phyloP scores from a whole-genome alignment of 768 basidiomycete genomes.

The Terana coerulea region DNA sequence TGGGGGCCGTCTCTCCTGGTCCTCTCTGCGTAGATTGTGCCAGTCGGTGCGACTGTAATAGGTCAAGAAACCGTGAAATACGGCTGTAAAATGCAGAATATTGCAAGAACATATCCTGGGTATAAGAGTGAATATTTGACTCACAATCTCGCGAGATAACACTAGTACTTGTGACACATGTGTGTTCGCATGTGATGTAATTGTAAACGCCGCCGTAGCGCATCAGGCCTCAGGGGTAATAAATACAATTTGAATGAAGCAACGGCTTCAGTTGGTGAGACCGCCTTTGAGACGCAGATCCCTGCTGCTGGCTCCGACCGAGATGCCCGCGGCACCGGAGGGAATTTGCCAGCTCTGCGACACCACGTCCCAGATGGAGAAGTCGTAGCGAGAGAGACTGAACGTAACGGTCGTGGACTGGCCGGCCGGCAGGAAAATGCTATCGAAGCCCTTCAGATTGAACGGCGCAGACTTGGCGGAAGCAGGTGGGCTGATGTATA shows the following conservation, averaged over 20 bases:
- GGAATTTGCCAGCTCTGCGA: conserved; percentile 38
- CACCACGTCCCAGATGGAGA: conserved; percentile 37
- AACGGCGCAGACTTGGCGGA: conserved; percentile 46
- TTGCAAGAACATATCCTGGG: too few species aligned
- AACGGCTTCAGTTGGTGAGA: conserved; percentile 21
- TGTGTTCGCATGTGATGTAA: too few species aligned
- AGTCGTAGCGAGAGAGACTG: conserved; percentile 28
- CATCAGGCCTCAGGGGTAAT: too few species aligned
- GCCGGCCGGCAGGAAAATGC: conserved; percentile 30
- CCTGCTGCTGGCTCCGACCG: conserved; percentile 67
- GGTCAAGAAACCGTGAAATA: too few species aligned
- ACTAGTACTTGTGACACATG: too few species aligned
- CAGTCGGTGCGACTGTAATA: too few species aligned
- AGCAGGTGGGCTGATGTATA: conserved; percentile 49
- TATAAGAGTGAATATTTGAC: too few species aligned
- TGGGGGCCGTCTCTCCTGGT: too few species aligned
- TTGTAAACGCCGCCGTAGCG: too few species aligned
- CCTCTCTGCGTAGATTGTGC: too few species aligned
- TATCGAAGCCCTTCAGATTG: conserved; percentile 55
- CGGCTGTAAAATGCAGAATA: too few species aligned
- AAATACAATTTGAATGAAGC: neutral
- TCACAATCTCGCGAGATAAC: too few species aligned
- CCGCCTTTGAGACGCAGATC: conserved; percentile 48
- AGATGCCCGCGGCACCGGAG: conserved; percentile 54
- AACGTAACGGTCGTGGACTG: conserved; percentile 26